A percentile compares a stretch with the other conserved stretches of the same genome.
Evolutionary conservation across 352 stramenopile genomes (phyloP).

Genomic region (Pythium monospermum): DNA sequence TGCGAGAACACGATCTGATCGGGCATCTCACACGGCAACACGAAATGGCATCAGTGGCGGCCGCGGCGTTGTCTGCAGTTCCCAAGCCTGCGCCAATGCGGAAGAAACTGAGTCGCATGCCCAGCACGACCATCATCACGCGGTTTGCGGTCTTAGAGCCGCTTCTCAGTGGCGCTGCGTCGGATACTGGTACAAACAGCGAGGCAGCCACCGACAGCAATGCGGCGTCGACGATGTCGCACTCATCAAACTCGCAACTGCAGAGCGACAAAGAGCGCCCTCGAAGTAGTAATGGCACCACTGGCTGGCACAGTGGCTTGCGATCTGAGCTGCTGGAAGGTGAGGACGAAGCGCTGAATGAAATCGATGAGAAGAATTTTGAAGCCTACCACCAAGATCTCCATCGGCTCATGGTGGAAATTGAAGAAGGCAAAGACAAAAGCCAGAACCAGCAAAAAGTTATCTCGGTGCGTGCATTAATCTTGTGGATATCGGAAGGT

Average conservation of each 20-base stretch:
- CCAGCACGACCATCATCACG: slow-evolving; percentile 61
- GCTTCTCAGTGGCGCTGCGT: too few relatives aligned
- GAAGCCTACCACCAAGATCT: slow-evolving; percentile 68
- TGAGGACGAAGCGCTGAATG: slow-evolving; percentile 11
- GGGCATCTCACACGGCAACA: slow-evolving; percentile 25
- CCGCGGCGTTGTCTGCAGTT: neutral
- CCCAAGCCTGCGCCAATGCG: slow-evolving; percentile 28
- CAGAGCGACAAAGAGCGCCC: too few relatives aligned
- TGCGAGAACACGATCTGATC: slow-evolving; percentile 68
- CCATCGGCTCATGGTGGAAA: slow-evolving; percentile 52
- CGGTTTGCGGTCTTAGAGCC: too few relatives aligned
- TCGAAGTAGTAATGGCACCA: too few relatives aligned
- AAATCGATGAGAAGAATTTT: slow-evolving; percentile 63
- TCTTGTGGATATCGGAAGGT: too few relatives aligned
- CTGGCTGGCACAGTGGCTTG: neutral
- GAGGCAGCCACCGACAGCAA: too few relatives aligned
- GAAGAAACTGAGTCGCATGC: slow-evolving; percentile 54
- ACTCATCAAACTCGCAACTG: too few relatives aligned
- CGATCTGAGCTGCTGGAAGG: slow-evolving; percentile 1
- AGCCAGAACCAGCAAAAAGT: slow-evolving; percentile 64
- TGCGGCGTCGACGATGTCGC: too few relatives aligned
- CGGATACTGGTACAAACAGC: too few relatives aligned
- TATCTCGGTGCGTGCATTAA: slow-evolving; percentile 35
- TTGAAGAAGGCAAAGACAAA: slow-evolving; percentile 56
- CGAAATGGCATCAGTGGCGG: neutral